Conservation (phyloP, 2,329 filamentous ascomycete species). For the Diaporthe humulicola region DNA sequence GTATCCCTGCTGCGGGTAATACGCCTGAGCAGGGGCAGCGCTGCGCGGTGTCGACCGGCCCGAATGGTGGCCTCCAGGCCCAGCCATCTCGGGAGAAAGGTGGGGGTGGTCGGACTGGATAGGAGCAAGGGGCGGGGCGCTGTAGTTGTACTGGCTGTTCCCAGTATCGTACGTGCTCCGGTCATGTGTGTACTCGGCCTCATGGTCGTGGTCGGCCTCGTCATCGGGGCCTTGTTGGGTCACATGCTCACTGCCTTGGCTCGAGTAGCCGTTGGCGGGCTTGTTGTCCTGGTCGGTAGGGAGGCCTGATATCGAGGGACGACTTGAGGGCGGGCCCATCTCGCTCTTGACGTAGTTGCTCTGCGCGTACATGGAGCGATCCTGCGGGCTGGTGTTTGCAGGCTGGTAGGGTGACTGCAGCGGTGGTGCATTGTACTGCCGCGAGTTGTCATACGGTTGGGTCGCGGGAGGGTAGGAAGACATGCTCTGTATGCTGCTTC, state of each 20-base stretch:
- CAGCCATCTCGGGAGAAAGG: conserved; percentile 84
- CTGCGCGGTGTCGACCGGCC: conserved; percentile 90
- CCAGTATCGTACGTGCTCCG: conserved; percentile 80
- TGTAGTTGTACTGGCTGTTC: conserved; percentile 84
- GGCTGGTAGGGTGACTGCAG: conserved; percentile 79
- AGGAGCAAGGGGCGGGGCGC: conserved; percentile 74
- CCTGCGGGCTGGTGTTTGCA: conserved; percentile 69
- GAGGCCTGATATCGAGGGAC: conserved; percentile 67
- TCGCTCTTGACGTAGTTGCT: conserved; percentile 83
- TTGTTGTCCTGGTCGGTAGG: conserved; percentile 72
- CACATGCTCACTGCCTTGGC: conserved; percentile 67
- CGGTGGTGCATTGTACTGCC: conserved; percentile 81
- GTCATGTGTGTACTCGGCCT: conserved; percentile 89
- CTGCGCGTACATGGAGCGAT: conserved; percentile 76
- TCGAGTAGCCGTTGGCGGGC: conserved; percentile 71
- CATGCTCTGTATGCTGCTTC: conserved; percentile 81
- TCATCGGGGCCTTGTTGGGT: conserved; percentile 70
- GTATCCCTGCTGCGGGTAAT: conserved; percentile 81
- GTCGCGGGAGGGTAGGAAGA: conserved; percentile 78
- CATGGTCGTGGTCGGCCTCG: conserved; percentile 79
- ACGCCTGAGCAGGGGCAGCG: conserved; percentile 76
- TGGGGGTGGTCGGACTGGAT: conserved; percentile 81
- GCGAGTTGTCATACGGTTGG: conserved; percentile 81
- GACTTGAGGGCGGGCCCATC: conserved; percentile 84
- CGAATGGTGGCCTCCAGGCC: conserved; percentile 84